Evolutionary conservation across 371 early-diverging fungal species (phyloP), one percentile per base, ranked within the genome.

Genomic region (Rhizopus microsporus): DNA sequence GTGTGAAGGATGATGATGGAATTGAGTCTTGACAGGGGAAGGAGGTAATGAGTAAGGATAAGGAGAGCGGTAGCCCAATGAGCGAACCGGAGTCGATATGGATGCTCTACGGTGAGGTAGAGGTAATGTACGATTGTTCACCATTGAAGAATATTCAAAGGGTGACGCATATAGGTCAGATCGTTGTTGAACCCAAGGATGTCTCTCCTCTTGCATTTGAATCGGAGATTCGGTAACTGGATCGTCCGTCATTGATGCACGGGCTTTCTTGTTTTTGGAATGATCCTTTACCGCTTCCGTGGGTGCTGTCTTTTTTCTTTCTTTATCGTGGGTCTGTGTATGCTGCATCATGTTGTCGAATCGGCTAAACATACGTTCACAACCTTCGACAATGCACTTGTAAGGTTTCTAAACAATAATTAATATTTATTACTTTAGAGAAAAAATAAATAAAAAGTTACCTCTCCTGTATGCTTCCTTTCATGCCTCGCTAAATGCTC

Each of bases 401-500:
- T 67, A 67, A 38, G 68, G 68, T 63, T 67, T 67, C 63, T 67
- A 45, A 44, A 51, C 4, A 29, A 44, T 10, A 35, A 30, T 35
- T 6, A 30, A 17, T 43, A 42, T 10, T 37, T 16, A 35, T 45
- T 45, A 50, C 16, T 23, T 17, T 7, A 39, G 3, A 16, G 34
- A 29, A 33, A 35, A n/a, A 30, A 40, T 55, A 15, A 38, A 7
- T 39, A 3, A 16, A 23, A 9, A 39, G 34, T 54, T 68, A 77
- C 78, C 66, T 84, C 85, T 44, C 85, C 85, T 30, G 85, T 84
- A 51, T 84, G 85, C 42, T 84, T 84, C 67, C 80, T 68, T 51
- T 75, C 74, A 44, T 80, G 80, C 40, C 80, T 68, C 3, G 78
- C 78, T 51, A 80, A 67, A 69, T 80, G 80, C 16, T 80, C 80